Percentiles rank a stretch among this genome's conserved stretches.
phyloP scores from a whole-genome alignment of 805 yeast species.

The Ogataea angusta region DNA sequence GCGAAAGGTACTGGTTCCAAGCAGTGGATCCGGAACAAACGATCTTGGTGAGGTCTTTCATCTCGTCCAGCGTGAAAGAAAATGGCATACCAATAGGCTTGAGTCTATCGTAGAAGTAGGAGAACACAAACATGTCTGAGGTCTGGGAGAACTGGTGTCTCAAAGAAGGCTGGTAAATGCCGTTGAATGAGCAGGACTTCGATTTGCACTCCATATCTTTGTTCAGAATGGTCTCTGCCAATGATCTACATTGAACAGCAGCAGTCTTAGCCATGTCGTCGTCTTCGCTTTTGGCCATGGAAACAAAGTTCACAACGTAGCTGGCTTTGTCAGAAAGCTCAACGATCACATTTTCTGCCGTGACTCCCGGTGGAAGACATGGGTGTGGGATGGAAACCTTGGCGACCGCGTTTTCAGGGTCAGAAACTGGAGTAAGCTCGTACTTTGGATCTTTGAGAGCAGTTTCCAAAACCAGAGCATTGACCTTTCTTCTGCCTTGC shows the following conservation, averaged over 20 bases:
- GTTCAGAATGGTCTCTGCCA: slow-evolving; percentile 79
- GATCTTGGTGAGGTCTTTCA: slow-evolving; percentile 71
- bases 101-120: slow-evolving; percentile 93
- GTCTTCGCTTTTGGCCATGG: slow-evolving; percentile 27
- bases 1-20: slow-evolving; percentile 66
- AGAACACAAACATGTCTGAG: slow-evolving; percentile 83
- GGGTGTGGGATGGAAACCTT: slow-evolving; percentile 62
- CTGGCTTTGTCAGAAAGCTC: slow-evolving; percentile 39
- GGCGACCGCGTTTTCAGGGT: slow-evolving; percentile 39
- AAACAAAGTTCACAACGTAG: slow-evolving; percentile 34
- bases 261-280: slow-evolving; percentile 39
- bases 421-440: slow-evolving; percentile 27
- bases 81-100: slow-evolving; percentile 93
- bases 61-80: slow-evolving; percentile 80
- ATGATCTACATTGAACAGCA: slow-evolving; percentile 79
- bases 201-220: slow-evolving; percentile 74
- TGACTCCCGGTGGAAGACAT: slow-evolving; percentile 79
- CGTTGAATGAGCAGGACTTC: slow-evolving; percentile 93
- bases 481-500: slow-evolving; percentile 86
- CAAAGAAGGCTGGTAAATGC: slow-evolving; percentile 94
- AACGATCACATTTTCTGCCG: slow-evolving; percentile 59
- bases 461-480: slow-evolving; percentile 50
- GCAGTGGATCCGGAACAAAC: slow-evolving; percentile 82
- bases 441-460: slow-evolving; percentile 25
- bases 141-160: slow-evolving; percentile 67